A percentile compares a stretch with the other conserved stretches of the same genome.
phyloP scores from a whole-genome alignment of 768 basidiomycete species.

The Exidia glandulosa region DNA sequence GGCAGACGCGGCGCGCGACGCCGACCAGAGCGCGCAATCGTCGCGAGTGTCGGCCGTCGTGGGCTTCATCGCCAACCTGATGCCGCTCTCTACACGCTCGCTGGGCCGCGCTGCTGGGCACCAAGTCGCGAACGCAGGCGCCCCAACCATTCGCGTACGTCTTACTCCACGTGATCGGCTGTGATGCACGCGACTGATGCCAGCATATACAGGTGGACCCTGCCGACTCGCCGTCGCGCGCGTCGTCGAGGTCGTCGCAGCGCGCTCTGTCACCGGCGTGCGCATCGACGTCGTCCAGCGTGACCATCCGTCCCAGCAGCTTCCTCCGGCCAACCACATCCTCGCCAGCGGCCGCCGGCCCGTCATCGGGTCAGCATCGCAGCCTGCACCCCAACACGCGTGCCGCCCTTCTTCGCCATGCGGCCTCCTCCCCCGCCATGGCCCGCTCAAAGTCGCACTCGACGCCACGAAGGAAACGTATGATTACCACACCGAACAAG shows the following conservation, averaged over 20 bases:
- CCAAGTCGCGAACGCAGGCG: background rate
- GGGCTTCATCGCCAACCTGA: constrained; percentile 39
- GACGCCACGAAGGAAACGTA: background rate
- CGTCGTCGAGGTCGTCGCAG: background rate
- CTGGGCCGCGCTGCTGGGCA: background rate
- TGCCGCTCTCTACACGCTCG: constrained; percentile 1
- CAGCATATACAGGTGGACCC: background rate
- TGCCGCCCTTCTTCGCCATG: background rate
- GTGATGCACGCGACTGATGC: background rate
- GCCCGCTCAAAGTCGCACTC: background rate
- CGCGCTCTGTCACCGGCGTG: background rate
- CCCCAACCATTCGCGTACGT: background rate
- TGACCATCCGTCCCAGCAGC: background rate
- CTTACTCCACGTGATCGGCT: background rate
- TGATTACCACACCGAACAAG: background rate
- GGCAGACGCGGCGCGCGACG: constrained; percentile 18
- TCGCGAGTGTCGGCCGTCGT: constrained; percentile 27
- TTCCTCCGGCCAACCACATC: background rate
- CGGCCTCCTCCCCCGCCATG: background rate
- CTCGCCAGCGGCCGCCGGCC: background rate
- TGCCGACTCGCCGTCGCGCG: background rate
- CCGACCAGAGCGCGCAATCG: constrained; percentile 24
- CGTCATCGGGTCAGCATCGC: background rate
- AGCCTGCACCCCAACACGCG: background rate
- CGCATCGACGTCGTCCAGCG: background rate